Conservation (phyloP, 108 stramenopile genomes). For the Cylindrotheca fusiformis region DNA sequence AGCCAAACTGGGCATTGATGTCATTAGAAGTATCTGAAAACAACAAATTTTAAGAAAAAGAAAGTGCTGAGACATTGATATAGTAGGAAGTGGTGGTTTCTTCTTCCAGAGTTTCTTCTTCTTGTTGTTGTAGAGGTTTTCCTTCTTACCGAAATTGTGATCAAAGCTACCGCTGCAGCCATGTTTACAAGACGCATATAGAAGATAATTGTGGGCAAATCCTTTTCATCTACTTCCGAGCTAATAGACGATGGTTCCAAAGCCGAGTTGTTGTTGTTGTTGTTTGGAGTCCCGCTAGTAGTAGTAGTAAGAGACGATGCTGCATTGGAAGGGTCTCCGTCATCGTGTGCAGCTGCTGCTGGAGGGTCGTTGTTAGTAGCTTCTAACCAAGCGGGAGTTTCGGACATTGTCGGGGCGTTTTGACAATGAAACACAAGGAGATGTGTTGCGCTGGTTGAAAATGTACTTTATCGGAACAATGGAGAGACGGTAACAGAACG, state of each 20-base stretch:
- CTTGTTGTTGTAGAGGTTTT: too few species aligned
- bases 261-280: too few species aligned
- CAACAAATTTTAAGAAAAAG: background rate
- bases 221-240: conserved; percentile 43
- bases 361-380: conserved; percentile 13
- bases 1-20: conserved; percentile 46
- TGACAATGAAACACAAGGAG: too few species aligned
- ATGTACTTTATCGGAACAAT: too few species aligned
- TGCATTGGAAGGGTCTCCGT: conserved; percentile 9
- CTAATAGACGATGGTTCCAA: background rate
- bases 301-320: conserved; percentile 12
- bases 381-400: conserved; percentile 26
- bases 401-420: too few species aligned
- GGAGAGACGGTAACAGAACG: too few species aligned
- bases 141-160: conserved; percentile 64
- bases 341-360: conserved; percentile 17
- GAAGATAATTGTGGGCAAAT: conserved; percentile 69
- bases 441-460: too few species aligned
- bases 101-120: too few species aligned
- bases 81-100: background rate
- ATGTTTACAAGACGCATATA: conserved; percentile 74
- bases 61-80: background rate
- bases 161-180: conserved; percentile 57
- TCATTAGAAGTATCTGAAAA: conserved; percentile 50
- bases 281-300: too few species aligned